Conservation (phyloP, 1,284 basidiomycete genomes). For the Cryptococcus neoformans region DNA sequence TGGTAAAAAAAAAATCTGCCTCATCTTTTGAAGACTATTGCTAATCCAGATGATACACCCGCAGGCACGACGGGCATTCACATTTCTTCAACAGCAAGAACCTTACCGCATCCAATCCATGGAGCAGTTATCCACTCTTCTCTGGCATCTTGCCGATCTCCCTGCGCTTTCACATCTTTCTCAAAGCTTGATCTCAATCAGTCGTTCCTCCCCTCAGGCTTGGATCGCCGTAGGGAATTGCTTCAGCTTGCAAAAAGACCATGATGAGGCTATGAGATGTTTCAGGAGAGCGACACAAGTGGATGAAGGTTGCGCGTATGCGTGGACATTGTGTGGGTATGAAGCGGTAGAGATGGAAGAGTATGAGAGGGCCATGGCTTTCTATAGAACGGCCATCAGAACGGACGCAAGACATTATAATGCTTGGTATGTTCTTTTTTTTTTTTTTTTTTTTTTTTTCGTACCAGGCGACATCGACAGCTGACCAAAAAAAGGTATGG, state of each 20-base stretch:
- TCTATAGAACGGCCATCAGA: constrained; percentile 84
- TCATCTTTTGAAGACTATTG: not conserved
- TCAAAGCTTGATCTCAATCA: constrained; percentile 79
- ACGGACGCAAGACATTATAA: constrained; percentile 88
- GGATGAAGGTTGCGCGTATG: constrained; percentile 81
- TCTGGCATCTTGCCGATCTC: constrained; percentile 84
- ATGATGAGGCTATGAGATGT: constrained; percentile 83
- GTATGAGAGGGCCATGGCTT: constrained; percentile 78
- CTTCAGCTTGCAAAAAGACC: constrained; percentile 87
- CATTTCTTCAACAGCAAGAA: constrained; percentile 69
- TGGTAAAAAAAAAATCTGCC: constrained; percentile 58
- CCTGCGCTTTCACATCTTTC: constrained; percentile 83
- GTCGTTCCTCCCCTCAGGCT: constrained; percentile 74
- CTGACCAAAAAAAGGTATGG: constrained; percentile 68
- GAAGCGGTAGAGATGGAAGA: constrained; percentile 88
- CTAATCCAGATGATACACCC: not conserved
- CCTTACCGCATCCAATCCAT: constrained; percentile 83
- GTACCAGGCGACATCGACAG: not conserved
- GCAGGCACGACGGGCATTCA: constrained; percentile 80
- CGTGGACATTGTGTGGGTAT: constrained; percentile 89
- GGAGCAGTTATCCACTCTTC: constrained; percentile 88
- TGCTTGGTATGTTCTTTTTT: constrained; percentile 67
- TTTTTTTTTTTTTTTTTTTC: no score
- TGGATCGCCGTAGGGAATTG: constrained; percentile 95
- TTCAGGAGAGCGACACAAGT: constrained; percentile 83